A percentile compares a stretch with the other conserved stretches of the same genome.
Evolutionary conservation across 2,329 filamentous ascomycete species (phyloP).

Genomic region (Nemania abortiva): DNA sequence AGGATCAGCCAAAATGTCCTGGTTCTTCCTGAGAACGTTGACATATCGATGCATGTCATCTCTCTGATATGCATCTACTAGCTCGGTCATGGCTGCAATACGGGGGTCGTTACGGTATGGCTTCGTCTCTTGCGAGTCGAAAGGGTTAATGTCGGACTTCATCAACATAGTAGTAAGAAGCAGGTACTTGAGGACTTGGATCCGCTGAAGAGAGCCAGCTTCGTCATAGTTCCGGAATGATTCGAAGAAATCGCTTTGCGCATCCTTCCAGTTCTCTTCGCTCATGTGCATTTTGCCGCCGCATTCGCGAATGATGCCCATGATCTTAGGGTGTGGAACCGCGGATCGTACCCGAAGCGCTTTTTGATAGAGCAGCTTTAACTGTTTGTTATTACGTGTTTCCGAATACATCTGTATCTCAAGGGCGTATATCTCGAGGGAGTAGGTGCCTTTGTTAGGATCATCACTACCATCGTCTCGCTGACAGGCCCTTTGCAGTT

Average conservation of each 20-base stretch:
- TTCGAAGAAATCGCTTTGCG: conserved; percentile 97
- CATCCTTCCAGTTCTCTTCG: conserved; percentile 98
- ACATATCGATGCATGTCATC: conserved; percentile 96
- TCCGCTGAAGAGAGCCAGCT: conserved; percentile 93
- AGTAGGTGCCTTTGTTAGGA: conserved; percentile 95
- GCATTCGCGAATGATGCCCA: conserved; percentile 98
- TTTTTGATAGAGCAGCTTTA: conserved; percentile 92
- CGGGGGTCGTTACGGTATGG: conserved; percentile 96
- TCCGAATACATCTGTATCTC: conserved; percentile 99
- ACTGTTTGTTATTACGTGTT: conserved; percentile 95
- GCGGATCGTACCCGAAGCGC: conserved; percentile 95
- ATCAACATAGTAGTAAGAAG: conserved; percentile 98
- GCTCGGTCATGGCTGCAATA: conserved; percentile 95
- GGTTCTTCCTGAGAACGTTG: conserved; percentile 85
- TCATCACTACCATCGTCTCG: conserved; percentile 88
- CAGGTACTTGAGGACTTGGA: conserved; percentile 97
- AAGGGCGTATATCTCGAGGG: conserved; percentile 93
- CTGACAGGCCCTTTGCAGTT: conserved; percentile 91
- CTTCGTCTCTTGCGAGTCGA: conserved; percentile 98
- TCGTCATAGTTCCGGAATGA: conserved; percentile 99
- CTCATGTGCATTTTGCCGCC: conserved; percentile 99
- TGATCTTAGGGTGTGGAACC: conserved; percentile 97
- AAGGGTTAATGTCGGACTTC: conserved; percentile 98
- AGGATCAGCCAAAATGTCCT: conserved; percentile 87
- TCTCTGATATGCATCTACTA: conserved; percentile 95